phyloP scores from a whole-genome alignment of 2,329 filamentous ascomycete species.

The Hymenoscyphus occultus region DNA sequence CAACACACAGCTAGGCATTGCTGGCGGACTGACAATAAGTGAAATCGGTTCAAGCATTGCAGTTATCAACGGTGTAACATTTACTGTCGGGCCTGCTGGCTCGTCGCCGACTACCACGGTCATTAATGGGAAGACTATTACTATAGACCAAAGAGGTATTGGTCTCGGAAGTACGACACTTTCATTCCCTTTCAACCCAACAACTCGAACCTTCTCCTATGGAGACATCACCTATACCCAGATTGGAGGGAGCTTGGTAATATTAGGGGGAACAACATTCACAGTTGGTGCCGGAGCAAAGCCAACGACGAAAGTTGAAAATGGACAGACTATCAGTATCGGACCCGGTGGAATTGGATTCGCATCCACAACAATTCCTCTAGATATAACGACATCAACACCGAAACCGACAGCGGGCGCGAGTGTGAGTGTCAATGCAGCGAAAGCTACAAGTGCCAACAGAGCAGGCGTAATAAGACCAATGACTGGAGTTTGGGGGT shows the following conservation, averaged over 20 bases:
- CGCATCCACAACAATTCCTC: constrained; percentile 28
- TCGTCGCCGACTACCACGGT: constrained; percentile 44
- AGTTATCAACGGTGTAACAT: constrained; percentile 50
- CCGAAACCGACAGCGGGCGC: constrained; percentile 10
- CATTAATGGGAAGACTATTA: constrained; percentile 50
- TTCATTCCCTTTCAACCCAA: constrained; percentile 25
- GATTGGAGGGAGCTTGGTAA: constrained; percentile 25
- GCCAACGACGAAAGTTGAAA: constrained; percentile 22
- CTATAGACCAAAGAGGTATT: constrained; percentile 50
- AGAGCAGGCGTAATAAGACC: constrained; percentile 14
- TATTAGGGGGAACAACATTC: constrained; percentile 30
- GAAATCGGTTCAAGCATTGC: constrained; percentile 36
- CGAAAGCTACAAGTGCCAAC: constrained; percentile 14
- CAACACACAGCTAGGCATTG: constrained; percentile 29
- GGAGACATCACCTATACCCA: constrained; percentile 29
- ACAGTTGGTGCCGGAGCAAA: constrained; percentile 25
- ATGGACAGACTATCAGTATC: constrained; percentile 30
- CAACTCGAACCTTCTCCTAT: constrained; percentile 25
- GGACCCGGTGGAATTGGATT: constrained; percentile 33
- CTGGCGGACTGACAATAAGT: constrained; percentile 30
- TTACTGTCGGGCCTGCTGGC: constrained; percentile 47
- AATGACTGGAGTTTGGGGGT: constrained; percentile 13
- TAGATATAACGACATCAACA: constrained; percentile 12
- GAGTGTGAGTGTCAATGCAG: background rate
- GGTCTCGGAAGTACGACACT: constrained; percentile 24